These are phyloP conservation scores for Trichoderma cornu-damae DNA, from an alignment of 2,329 filamentous ascomycete genomes.

Conservation along the genomic window DNA sequence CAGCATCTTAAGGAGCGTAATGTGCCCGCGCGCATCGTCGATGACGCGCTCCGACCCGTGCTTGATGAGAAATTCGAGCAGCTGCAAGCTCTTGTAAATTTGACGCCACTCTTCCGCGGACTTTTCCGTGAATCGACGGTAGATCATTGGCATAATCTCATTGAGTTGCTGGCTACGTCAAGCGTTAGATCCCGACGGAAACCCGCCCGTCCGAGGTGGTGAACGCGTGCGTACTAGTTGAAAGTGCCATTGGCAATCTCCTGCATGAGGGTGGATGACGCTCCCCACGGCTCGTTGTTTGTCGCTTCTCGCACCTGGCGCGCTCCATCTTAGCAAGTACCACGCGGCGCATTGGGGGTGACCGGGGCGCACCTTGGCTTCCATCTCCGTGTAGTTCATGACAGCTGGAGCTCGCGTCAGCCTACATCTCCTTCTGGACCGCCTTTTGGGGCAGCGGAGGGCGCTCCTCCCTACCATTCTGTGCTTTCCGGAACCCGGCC, in stretches of 20 bases:
- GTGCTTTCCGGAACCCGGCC: conserved; percentile 87
- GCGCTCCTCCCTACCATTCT: conserved; percentile 71
- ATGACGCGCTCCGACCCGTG: conserved; percentile 97
- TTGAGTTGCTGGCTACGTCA: conserved; percentile 65
- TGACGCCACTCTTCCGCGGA: conserved; percentile 97
- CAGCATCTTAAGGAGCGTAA: conserved; percentile 95
- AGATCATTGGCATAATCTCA: conserved; percentile 99
- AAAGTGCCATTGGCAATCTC: conserved; percentile 97
- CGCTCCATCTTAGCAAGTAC: neutral
- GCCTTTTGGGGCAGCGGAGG: conserved; percentile 17
- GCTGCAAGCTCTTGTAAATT: conserved; percentile 96
- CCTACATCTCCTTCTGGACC: conserved; percentile 12
- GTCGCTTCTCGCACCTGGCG: conserved; percentile 87
- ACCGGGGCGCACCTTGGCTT: conserved; percentile 52
- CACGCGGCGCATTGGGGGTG: conserved; percentile 14
- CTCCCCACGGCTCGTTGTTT: conserved; percentile 98
- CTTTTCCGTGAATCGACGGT: conserved; percentile 98
- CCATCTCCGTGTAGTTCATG: conserved; percentile 98
- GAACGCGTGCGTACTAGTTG: conserved; percentile 78
- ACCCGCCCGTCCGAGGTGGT: conserved; percentile 19
- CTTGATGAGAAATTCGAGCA: conserved; percentile 96
- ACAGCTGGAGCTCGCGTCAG: conserved; percentile 57
- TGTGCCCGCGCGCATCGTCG: conserved; percentile 90
- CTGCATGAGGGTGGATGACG: conserved; percentile 80
- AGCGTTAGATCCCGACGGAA: neutral